Conservation (phyloP, 176 grass and related monocot genomes). For the Hordeum marinum region DNA sequence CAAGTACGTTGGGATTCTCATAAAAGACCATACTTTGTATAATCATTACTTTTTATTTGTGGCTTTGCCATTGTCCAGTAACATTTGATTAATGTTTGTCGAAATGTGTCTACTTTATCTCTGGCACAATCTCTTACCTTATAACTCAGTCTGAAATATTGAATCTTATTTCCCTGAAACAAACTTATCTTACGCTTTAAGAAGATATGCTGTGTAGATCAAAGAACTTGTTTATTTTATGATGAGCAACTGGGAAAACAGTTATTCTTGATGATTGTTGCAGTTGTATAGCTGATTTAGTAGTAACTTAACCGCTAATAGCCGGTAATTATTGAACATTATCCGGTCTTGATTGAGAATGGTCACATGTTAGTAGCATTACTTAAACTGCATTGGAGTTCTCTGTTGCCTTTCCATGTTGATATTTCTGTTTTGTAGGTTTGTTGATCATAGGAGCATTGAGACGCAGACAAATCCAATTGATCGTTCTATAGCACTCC, state of each 20-base stretch:
- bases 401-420: slow-evolving; percentile 13
- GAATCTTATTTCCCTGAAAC: background rate
- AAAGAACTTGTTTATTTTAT: background rate
- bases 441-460: slow-evolving; percentile 37
- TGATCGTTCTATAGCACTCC: slow-evolving; percentile 78
- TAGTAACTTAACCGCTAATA: background rate
- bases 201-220: background rate
- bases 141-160: background rate
- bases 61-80: background rate
- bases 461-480: slow-evolving; percentile 91
- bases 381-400: background rate
- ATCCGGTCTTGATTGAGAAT: slow-evolving; percentile 2
- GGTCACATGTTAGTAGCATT: background rate
- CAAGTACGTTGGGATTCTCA: slow-evolving; percentile 45
- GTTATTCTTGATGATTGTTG: background rate
- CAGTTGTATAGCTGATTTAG: background rate
- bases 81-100: background rate
- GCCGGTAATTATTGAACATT: background rate
- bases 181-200: background rate
- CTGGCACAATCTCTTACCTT: background rate
- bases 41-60: slow-evolving; percentile 6
- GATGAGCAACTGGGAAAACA: background rate
- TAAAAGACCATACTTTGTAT: background rate
- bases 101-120: background rate
- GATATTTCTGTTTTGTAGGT: slow-evolving; percentile 47